These are phyloP conservation scores for Hortaea sp. DNA, from an alignment of 2,329 filamentous ascomycete genomes.

Conservation along the genomic window DNA sequence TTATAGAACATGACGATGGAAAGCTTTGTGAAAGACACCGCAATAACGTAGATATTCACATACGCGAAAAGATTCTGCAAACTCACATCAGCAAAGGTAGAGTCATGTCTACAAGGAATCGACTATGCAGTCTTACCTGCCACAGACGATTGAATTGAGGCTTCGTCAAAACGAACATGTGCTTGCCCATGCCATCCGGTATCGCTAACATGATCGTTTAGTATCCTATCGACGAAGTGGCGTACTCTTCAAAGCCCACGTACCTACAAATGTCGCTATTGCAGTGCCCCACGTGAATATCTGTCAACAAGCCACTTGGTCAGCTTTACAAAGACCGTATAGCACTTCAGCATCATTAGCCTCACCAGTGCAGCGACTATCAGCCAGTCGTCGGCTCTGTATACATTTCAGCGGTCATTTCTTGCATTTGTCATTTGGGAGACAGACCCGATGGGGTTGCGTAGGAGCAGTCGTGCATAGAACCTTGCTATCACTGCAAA, in stretches of 20 bases:
- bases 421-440: not conserved
- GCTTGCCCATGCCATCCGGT: not conserved
- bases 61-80: slow-evolving; percentile 2
- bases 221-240: not conserved
- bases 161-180: slow-evolving; percentile 1
- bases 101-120: no score
- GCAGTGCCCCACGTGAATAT: not conserved
- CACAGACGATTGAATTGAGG: not conserved
- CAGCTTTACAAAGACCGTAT: not conserved
- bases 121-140: not conserved
- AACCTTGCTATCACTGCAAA: not conserved
- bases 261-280: not conserved
- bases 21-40: slow-evolving; percentile 2
- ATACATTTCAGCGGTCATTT: not conserved
- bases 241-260: not conserved
- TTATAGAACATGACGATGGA: slow-evolving; percentile 2
- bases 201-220: not conserved
- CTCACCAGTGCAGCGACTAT: not conserved
- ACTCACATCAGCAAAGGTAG: no score
- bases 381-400: slow-evolving; percentile 1
- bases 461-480: not conserved
- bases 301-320: not conserved
- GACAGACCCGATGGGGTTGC: slow-evolving; percentile 1
- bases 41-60: slow-evolving; percentile 2
- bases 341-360: not conserved